These are phyloP conservation scores for Carex myosuroides DNA, from an alignment of 176 grass and related monocot species.

Conservation along the genomic window DNA sequence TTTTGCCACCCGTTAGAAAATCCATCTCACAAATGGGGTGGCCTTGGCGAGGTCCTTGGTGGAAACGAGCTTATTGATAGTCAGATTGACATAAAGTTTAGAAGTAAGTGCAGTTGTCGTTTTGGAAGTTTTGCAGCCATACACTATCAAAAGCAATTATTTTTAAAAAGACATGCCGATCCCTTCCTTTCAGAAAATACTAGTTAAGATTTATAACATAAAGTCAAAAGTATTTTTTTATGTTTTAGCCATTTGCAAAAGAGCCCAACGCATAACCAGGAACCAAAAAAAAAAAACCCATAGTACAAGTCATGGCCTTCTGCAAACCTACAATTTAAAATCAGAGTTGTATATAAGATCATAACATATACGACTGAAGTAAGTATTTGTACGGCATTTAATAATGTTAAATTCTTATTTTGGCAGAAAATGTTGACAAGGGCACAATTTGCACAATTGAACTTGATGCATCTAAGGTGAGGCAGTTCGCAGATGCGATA, in stretches of 20 bases:
- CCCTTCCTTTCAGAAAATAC: background rate
- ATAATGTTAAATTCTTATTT: slow-evolving; percentile 14
- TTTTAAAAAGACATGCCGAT: background rate
- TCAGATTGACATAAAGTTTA: slow-evolving; percentile 73
- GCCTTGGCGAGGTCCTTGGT: slow-evolving; percentile 81
- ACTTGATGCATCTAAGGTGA: slow-evolving; percentile 55
- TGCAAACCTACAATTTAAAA: background rate
- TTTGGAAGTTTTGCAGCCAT: background rate
- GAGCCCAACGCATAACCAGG: background rate
- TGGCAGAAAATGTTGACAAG: slow-evolving; percentile 78
- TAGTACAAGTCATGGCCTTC: background rate
- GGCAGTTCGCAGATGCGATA: slow-evolving; percentile 69
- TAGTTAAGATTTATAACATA: background rate
- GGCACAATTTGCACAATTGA: slow-evolving; percentile 62
- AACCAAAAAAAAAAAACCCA: background rate
- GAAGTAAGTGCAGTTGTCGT: slow-evolving; percentile 36
- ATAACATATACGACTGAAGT: background rate
- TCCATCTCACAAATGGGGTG: slow-evolving; percentile 78
- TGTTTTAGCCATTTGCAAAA: background rate
- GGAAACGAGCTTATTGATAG: slow-evolving; percentile 93
- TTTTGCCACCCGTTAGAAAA: slow-evolving; percentile 77
- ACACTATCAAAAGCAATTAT: background rate
- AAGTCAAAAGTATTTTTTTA: background rate
- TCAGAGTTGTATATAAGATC: slow-evolving; percentile 6
- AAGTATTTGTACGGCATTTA: background rate